A percentile compares a stretch with the other conserved stretches of the same genome.
These are phyloP conservation scores for Fusarium nematophilum DNA, from an alignment of 2,329 filamentous ascomycete genomes.

Conservation along the genomic window DNA sequence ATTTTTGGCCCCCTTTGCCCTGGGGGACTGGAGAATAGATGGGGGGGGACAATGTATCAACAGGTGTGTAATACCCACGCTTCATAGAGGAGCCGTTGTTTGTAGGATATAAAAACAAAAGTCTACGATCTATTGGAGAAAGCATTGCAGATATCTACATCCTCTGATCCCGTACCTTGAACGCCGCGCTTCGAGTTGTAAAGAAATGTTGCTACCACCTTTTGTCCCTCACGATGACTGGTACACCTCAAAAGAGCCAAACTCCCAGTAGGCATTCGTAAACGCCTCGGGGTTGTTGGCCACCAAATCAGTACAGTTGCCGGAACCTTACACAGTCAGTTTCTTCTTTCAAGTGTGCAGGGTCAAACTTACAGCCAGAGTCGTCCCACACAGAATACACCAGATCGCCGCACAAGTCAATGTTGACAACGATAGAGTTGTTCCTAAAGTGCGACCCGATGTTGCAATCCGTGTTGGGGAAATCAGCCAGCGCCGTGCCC, in stretches of 20 bases:
- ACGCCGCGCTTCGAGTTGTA: slow-evolving; percentile 39
- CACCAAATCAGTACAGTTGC: slow-evolving; percentile 68
- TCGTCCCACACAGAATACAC: slow-evolving; percentile 59
- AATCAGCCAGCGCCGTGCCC: slow-evolving; percentile 72
- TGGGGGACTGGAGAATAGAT: slow-evolving; percentile 10
- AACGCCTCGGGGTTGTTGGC: slow-evolving; percentile 67
- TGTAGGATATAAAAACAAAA: slow-evolving; percentile 28
- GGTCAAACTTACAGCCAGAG: slow-evolving; percentile 55
- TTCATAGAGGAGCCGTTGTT: slow-evolving; percentile 30
- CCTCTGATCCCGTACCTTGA: slow-evolving; percentile 7
- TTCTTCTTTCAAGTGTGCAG: background rate
- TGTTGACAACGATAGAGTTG: slow-evolving; percentile 74
- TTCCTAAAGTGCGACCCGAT: slow-evolving; percentile 71
- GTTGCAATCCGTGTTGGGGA: slow-evolving; percentile 71
- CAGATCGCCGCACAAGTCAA: slow-evolving; percentile 71
- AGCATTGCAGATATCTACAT: slow-evolving; percentile 7
- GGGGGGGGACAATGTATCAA: slow-evolving; percentile 34
- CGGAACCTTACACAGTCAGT: slow-evolving; percentile 54
- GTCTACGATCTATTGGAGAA: slow-evolving; percentile 19
- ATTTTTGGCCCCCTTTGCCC: slow-evolving; percentile 29
- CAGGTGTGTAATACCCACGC: slow-evolving; percentile 35
- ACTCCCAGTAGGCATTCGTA: slow-evolving; percentile 73
- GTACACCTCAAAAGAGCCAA: slow-evolving; percentile 70
- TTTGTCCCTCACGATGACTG: slow-evolving; percentile 40
- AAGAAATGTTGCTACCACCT: no score